These are phyloP conservation scores for Fallopia convolvulus DNA, from an alignment of 148 eudicot genomes.

Conservation along the genomic window DNA sequence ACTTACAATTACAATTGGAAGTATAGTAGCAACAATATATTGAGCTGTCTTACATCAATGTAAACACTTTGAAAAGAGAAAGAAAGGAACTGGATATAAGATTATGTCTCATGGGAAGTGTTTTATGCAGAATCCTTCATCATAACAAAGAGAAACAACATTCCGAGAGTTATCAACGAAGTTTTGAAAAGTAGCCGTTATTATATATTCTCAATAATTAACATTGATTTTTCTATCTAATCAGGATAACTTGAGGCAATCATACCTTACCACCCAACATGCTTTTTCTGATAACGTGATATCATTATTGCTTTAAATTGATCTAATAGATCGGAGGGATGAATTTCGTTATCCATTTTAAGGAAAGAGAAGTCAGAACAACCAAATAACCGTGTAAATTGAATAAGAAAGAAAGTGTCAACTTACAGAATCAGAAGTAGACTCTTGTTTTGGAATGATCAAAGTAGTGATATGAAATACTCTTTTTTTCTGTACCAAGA, in stretches of 20 bases:
- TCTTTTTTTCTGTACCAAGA: constrained; percentile 77
- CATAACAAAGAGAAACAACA: background rate
- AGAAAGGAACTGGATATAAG: background rate
- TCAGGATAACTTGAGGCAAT: background rate
- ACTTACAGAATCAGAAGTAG: constrained; percentile 95
- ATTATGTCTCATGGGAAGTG: background rate
- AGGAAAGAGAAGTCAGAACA: background rate
- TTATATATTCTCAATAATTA: background rate
- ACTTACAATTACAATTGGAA: background rate
- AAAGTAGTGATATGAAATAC: constrained; percentile 82
- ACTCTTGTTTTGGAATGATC: constrained; percentile 93
- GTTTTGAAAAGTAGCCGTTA: background rate
- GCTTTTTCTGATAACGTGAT: background rate
- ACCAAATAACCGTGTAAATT: background rate
- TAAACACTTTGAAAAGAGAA: background rate
- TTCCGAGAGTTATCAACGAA: background rate
- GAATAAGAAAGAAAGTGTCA: constrained; percentile 1
- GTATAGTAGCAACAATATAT: background rate
- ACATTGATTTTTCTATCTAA: background rate
- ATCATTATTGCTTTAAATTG: background rate
- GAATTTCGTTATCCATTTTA: background rate
- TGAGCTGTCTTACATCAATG: background rate
- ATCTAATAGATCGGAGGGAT: background rate
- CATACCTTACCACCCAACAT: background rate
- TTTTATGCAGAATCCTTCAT: background rate